phyloP scores from a whole-genome alignment of 768 basidiomycete species.

The Cyclocybe aegerita region DNA sequence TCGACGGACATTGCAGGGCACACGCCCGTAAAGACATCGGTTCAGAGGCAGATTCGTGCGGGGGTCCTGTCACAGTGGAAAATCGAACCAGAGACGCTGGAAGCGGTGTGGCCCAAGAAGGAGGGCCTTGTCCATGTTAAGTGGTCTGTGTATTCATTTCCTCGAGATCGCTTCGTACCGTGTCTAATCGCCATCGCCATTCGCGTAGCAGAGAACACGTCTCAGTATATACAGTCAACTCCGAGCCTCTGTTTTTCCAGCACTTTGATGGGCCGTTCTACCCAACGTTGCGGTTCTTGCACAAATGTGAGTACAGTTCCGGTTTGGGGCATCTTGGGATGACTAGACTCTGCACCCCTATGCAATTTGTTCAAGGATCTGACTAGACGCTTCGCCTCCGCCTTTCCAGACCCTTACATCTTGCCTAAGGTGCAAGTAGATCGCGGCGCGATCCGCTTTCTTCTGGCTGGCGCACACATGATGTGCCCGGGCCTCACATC shows the following conservation, averaged over 20 bases:
- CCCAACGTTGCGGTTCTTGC: conserved; percentile 86
- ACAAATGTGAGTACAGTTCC: conserved; percentile 70
- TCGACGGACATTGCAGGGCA: conserved; percentile 85
- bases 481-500: conserved; percentile 98
- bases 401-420: conserved; percentile 77
- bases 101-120: conserved; percentile 98
- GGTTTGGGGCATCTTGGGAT: conserved; percentile 3
- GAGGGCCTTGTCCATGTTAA: conserved; percentile 91
- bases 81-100: conserved; percentile 76
- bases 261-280: conserved; percentile 93
- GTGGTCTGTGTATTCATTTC: conserved; percentile 60
- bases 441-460: conserved; percentile 96
- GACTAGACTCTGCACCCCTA: not conserved
- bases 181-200: conserved; percentile 20
- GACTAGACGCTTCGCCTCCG: conserved; percentile 4
- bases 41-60: conserved; percentile 85
- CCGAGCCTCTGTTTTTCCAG: conserved; percentile 91
- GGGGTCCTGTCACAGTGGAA: conserved; percentile 82
- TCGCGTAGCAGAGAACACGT: conserved; percentile 87
- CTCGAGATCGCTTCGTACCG: conserved; percentile 1
- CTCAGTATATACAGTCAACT: conserved; percentile 86
- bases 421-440: conserved; percentile 89
- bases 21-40: conserved; percentile 90
- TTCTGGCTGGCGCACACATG: conserved; percentile 92
- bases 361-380: conserved; percentile 1